Percentiles rank a stretch among this genome's conserved stretches.
phyloP scores from a whole-genome alignment of 257 asterid genomes.

The Solanum okadae region DNA sequence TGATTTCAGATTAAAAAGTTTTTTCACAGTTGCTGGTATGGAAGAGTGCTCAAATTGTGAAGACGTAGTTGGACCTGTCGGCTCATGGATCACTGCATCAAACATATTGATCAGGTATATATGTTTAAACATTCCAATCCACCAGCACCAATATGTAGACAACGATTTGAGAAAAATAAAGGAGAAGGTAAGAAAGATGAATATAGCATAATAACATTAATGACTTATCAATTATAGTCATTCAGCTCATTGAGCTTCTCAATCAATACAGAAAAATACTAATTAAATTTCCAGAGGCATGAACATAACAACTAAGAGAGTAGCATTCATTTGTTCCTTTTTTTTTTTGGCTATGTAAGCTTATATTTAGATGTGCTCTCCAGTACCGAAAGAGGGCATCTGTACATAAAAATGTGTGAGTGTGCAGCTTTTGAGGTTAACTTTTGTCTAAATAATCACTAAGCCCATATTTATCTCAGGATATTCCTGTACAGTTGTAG shows the following conservation, averaged over 20 bases:
- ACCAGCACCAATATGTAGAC: not conserved
- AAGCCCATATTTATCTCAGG: not conserved
- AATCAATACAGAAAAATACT: not conserved
- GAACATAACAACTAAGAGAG: not conserved
- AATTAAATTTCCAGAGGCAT: not conserved
- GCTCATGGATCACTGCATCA: conserved; percentile 78
- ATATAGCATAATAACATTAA: not conserved
- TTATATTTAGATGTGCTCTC: not conserved
- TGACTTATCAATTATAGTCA: not conserved
- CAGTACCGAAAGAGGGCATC: not conserved
- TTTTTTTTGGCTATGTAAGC: not conserved
- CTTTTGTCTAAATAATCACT: not conserved
- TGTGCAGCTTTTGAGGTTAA: not conserved
- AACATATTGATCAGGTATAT: not conserved
- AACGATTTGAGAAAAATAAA: not conserved
- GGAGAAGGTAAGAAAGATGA: not conserved
- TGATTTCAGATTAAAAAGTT: conserved; percentile 69
- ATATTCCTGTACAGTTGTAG: not conserved
- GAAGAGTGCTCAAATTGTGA: conserved; percentile 95
- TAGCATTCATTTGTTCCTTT: not conserved
- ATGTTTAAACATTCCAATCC: not conserved
- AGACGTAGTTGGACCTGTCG: conserved; percentile 75
- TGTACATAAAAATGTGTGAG: not conserved
- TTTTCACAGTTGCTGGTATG: conserved; percentile 90
- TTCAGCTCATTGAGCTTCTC: not conserved